Percentiles rank a stretch among this genome's conserved stretches.
These are phyloP conservation scores for Neostapfia colusana DNA, from an alignment of 176 grass and related monocot species.

Conservation along the genomic window DNA sequence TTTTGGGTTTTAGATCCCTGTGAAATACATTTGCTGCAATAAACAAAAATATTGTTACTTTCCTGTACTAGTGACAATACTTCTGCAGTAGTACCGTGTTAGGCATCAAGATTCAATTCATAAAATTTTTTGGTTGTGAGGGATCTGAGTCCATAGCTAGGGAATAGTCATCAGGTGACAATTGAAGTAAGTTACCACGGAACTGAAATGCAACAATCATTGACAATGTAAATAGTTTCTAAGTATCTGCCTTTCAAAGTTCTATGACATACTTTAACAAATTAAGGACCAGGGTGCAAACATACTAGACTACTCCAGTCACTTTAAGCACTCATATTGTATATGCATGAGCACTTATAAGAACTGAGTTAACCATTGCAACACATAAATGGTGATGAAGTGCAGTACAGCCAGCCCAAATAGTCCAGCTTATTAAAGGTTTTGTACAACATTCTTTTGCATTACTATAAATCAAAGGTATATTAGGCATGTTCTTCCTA, in stretches of 20 bases:
- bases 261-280: not conserved
- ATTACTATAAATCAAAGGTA: not conserved
- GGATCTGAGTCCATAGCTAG: no score
- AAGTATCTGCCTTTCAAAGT: not conserved
- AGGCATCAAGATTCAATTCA: not conserved
- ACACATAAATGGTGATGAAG: not conserved
- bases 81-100: not conserved
- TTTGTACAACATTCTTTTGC: not conserved
- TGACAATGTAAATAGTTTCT: not conserved
- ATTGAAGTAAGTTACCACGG: no score
- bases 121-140: not conserved
- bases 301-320: not conserved
- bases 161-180: no score
- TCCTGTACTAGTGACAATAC: not conserved
- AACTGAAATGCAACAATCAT: not conserved
- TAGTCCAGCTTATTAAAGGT: not conserved
- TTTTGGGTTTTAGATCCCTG: slow-evolving; percentile 76
- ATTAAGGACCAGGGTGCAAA: not conserved
- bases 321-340: not conserved
- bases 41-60: not conserved
- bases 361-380: not conserved
- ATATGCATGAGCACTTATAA: not conserved
- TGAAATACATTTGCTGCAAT: slow-evolving; percentile 69
- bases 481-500: not conserved
- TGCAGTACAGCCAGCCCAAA: not conserved